Percentiles rank a stretch among this genome's conserved stretches.
These are phyloP conservation scores for Brasenia schreberi DNA, from an alignment of 164 flowering plant species.

Conservation along the genomic window DNA sequence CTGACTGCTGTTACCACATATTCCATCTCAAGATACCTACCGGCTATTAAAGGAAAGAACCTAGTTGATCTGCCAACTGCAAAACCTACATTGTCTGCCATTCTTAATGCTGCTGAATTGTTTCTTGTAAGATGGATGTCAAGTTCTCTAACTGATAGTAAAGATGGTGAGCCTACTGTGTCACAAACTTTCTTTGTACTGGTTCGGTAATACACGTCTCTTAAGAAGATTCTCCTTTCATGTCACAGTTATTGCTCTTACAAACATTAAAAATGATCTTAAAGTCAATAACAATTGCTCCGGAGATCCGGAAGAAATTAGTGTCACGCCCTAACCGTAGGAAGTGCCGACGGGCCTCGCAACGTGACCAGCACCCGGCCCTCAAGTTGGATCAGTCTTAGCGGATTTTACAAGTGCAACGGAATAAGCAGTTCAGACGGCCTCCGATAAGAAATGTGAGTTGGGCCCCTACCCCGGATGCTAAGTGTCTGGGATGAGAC, in stretches of 20 bases:
- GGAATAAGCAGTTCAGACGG: no score
- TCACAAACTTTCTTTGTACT: neutral
- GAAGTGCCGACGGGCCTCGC: no score
- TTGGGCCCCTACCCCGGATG: no score
- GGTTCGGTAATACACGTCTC: neutral
- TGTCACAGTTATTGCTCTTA: slow-evolving; percentile 24
- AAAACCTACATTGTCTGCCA: neutral
- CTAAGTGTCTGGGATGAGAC: no score
- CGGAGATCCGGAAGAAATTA: slow-evolving; percentile 54
- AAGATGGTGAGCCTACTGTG: neutral
- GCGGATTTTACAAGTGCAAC: no score
- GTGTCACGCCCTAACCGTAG: no score
- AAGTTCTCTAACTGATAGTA: neutral
- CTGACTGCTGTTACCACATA: neutral
- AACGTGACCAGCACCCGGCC: no score
- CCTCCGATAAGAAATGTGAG: no score
- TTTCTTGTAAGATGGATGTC: neutral
- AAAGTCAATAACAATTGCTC: slow-evolving; percentile 26
- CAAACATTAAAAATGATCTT: slow-evolving; percentile 17
- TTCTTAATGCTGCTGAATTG: neutral
- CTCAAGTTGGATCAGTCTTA: no score
- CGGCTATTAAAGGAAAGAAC: neutral
- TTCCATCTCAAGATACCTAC: neutral
- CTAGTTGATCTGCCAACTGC: neutral
- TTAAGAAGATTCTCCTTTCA: neutral